Percentiles rank a stretch among this genome's conserved stretches.
phyloP scores from a whole-genome alignment of 805 yeast genomes.

The Saccharomycodes ludwigii region DNA sequence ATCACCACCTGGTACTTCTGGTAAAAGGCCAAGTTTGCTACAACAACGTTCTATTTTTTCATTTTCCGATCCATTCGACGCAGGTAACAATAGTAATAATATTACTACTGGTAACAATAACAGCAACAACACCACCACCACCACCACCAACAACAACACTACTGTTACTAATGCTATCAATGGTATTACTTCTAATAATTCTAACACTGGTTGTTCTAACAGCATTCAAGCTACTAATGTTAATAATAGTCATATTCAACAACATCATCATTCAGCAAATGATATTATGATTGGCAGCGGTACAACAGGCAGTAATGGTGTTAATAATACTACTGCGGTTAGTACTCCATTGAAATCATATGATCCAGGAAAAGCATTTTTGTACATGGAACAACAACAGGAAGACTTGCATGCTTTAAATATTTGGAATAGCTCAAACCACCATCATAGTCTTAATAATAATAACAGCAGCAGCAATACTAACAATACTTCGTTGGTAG shows the following conservation, averaged over 20 bases:
- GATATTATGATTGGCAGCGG: too few relatives aligned
- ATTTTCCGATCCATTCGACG: constrained; percentile 49
- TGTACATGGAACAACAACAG: constrained; percentile 31
- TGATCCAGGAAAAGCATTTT: constrained; percentile 29
- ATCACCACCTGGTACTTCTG: constrained; percentile 21
- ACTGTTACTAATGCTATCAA: too few relatives aligned
- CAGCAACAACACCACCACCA: constrained; percentile 9
- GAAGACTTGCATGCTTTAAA: neutral
- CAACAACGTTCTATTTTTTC: constrained; percentile 56
- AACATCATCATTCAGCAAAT: too few relatives aligned
- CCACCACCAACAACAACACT: constrained; percentile 7
- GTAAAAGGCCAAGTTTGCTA: constrained; percentile 42
- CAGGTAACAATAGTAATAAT: constrained; percentile 4
- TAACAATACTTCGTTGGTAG: constrained; percentile 10
- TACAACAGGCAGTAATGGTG: too few relatives aligned
- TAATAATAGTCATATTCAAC: too few relatives aligned
- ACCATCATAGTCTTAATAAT: constrained; percentile 5
- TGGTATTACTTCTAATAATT: too few relatives aligned
- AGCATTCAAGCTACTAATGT: too few relatives aligned
- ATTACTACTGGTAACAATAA: constrained; percentile 7
- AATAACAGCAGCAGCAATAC: constrained; percentile 7
- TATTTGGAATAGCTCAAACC: constrained; percentile 2
- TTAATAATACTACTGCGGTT: too few relatives aligned
- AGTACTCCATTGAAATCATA: constrained; percentile 14
- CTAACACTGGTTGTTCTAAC: too few relatives aligned